A percentile compares a stretch with the other conserved stretches of the same genome.
Evolutionary conservation across 495 filamentous ascomycete genomes (phyloP).

Genomic region (Penicillium goetzii): DNA sequence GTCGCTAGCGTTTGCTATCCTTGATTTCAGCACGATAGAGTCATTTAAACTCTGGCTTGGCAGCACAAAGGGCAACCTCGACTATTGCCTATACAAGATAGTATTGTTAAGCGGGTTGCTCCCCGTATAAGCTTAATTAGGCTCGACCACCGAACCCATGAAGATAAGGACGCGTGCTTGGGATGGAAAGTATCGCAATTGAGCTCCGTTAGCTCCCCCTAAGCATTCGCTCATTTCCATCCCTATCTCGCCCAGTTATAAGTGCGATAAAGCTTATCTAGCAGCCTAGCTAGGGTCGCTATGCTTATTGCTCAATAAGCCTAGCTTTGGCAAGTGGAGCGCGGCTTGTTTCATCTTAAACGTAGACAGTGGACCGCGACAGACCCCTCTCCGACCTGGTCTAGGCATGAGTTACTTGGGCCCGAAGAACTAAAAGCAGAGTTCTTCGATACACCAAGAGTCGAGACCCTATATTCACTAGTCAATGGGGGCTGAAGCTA

Average conservation of each 20-base stretch:
- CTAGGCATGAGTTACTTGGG: slow-evolving; percentile 1
- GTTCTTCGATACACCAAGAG: not conserved
- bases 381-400: not conserved
- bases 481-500: not conserved
- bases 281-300: slow-evolving; percentile 8
- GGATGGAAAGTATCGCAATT: not conserved
- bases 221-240: slow-evolving; percentile 1
- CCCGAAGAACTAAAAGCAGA: not conserved
- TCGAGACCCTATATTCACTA: not conserved
- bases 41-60: slow-evolving; percentile 4
- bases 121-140: slow-evolving; percentile 21
- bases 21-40: not conserved
- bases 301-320: slow-evolving; percentile 6
- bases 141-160: slow-evolving; percentile 1
- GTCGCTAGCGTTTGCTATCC: not conserved
- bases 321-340: slow-evolving; percentile 17
- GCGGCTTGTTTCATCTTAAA: slow-evolving; percentile 29
- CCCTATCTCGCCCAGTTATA: not conserved
- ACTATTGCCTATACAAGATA: not conserved
- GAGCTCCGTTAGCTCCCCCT: slow-evolving; percentile 8
- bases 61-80: not conserved
- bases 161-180: slow-evolving; percentile 6
- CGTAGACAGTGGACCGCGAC: slow-evolving; percentile 16
- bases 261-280: slow-evolving; percentile 22
- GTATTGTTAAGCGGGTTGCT: not conserved